phyloP scores from a whole-genome alignment of 306 rosid species.

The Mimosa bimucronata region DNA sequence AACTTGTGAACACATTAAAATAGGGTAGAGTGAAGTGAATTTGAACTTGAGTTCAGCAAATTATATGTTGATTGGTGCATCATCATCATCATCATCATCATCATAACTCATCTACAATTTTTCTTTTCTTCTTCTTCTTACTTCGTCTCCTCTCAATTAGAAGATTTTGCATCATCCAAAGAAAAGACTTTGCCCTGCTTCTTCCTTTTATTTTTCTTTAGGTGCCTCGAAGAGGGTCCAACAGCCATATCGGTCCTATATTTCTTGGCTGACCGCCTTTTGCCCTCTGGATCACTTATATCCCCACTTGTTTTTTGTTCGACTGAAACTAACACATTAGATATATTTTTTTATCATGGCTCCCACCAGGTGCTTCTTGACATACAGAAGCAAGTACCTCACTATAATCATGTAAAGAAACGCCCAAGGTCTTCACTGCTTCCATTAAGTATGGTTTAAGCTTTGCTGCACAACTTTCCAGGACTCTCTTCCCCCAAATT shows the following conservation, averaged over 20 bases:
- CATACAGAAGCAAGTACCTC: conserved; percentile 70
- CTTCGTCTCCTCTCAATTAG: too few species aligned
- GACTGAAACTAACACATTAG: conserved; percentile 40
- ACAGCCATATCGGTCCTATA: conserved; percentile 50
- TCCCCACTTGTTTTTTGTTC: conserved; percentile 55
- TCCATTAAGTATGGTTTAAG: conserved; percentile 68
- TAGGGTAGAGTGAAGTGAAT: too few species aligned
- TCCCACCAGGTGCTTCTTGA: conserved; percentile 51
- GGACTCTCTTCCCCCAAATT: conserved; percentile 77
- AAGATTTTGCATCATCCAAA: conserved; percentile 46
- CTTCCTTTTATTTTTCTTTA: conserved; percentile 57
- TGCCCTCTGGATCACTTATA: conserved; percentile 52
- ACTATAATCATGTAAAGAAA: conserved; percentile 66
- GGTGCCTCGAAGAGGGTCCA: conserved; percentile 52
- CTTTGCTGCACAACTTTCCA: conserved; percentile 64
- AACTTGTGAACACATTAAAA: too few species aligned
- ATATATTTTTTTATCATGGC: conserved; percentile 49
- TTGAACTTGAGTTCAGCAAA: too few species aligned
- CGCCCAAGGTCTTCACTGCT: conserved; percentile 56
- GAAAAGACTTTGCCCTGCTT: conserved; percentile 55
- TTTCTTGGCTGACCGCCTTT: conserved; percentile 56
- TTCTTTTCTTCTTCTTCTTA: too few species aligned
- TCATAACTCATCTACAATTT: too few species aligned
- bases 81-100: too few species aligned
- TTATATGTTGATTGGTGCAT: too few species aligned